These are phyloP conservation scores for Crithidia sp. DNA, from an alignment of 208 protist genomes.

Conservation along the genomic window DNA sequence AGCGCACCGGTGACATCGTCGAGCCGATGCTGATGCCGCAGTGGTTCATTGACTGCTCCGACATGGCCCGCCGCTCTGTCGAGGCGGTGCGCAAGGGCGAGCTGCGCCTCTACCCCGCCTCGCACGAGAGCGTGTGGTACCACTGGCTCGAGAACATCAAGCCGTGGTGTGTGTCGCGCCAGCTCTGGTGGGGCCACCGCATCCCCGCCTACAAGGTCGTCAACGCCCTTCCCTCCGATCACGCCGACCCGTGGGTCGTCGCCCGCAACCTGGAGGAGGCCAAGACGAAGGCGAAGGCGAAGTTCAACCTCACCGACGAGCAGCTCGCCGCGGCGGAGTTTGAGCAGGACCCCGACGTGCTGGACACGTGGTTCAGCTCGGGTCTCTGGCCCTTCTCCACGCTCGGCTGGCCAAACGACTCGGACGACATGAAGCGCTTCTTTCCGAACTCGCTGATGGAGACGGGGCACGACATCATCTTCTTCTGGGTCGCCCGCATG, in stretches of 20 bases:
- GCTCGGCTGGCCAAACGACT: constrained; percentile 96
- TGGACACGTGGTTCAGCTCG: constrained; percentile 99
- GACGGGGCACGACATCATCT: constrained; percentile 99
- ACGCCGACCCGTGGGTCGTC: constrained; percentile 94
- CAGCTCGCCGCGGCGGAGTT: constrained; percentile 64
- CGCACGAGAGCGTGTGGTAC: constrained; percentile 95
- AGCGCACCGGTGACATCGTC: constrained; percentile 98
- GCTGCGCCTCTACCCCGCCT: constrained; percentile 94
- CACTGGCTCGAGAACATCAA: constrained; percentile 97
- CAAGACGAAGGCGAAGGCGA: constrained; percentile 72
- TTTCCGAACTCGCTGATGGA: constrained; percentile 98
- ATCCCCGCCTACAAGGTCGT: constrained; percentile 98
- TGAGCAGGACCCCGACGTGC: constrained; percentile 99
- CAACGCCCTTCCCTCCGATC: constrained; percentile 25
- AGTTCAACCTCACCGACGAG: constrained; percentile 82
- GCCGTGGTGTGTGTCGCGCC: constrained; percentile 98
- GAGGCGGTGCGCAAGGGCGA: constrained; percentile 89
- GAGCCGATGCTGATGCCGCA: constrained; percentile 99
- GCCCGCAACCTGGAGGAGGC: constrained; percentile 95
- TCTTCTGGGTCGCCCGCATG: constrained; percentile 99
- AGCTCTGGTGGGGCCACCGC: constrained; percentile 99
- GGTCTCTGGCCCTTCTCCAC: constrained; percentile 99
- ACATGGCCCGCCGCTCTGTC: constrained; percentile 86
- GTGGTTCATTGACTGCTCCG: constrained; percentile 98
- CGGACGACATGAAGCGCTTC: constrained; percentile 94